Conservation (phyloP, 768 basidiomycete species). For the Kwoniella sp. region DNA sequence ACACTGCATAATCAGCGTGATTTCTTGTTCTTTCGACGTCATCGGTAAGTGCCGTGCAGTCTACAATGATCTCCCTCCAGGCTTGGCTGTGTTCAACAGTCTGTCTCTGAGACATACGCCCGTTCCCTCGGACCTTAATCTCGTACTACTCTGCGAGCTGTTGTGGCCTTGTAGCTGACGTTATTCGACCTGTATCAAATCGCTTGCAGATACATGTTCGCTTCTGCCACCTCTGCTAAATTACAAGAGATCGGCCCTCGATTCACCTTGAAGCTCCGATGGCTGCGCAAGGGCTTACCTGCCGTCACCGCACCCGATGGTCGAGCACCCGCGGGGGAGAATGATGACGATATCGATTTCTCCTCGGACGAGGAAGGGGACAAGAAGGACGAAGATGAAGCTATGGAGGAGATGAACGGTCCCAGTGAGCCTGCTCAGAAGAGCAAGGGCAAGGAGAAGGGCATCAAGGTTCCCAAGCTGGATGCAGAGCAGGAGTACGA, state of each 20-base stretch:
- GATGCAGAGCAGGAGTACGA: slow-evolving; percentile 55
- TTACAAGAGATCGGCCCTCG: slow-evolving; percentile 97
- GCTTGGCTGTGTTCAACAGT: too few relatives aligned
- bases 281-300: slow-evolving; percentile 83
- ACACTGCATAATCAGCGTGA: slow-evolving; percentile 97
- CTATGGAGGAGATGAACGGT: slow-evolving; percentile 48
- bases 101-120: too few relatives aligned
- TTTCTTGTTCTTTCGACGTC: slow-evolving; percentile 94
- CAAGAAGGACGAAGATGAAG: slow-evolving; percentile 46
- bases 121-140: too few relatives aligned
- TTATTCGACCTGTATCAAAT: too few relatives aligned
- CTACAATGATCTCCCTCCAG: too few relatives aligned
- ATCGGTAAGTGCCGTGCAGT: slow-evolving; percentile 76
- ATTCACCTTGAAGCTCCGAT: slow-evolving; percentile 90
- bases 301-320: slow-evolving; percentile 63
- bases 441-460: slow-evolving; percentile 24
- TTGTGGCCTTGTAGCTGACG: too few relatives aligned
- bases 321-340: slow-evolving; percentile 44
- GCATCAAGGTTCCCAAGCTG: slow-evolving; percentile 45
- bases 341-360: slow-evolving; percentile 45
- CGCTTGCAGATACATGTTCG: slow-evolving; percentile 76
- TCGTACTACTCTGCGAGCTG: too few relatives aligned
- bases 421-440: slow-evolving; percentile 36
- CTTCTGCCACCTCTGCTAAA: slow-evolving; percentile 83
- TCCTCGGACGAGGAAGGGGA: slow-evolving; percentile 41